Base-by-base conservation (phyloP, 352 stramenopile species). In the Globisporangium cederbergense region DNA sequence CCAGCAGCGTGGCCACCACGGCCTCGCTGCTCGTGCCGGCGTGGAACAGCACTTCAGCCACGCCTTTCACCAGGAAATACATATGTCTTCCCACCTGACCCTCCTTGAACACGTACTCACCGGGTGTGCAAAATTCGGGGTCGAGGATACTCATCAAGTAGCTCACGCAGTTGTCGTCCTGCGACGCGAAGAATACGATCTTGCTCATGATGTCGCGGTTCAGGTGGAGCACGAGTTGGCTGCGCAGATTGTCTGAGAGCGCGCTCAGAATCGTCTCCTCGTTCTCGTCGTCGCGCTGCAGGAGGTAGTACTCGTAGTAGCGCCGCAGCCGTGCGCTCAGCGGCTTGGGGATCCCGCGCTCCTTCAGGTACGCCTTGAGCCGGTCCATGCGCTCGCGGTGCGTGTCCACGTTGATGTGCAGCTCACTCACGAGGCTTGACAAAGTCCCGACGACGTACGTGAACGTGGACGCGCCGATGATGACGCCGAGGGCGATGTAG, bases 41-140 rank as follows among this genome's bases (percentile, higher is more conserved):
- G 46, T 89, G 73, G 59, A 91, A 90, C 0, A 93, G 61, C 9
- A 93, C 79, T 58, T 92, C 85, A 13, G 83, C 85, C 7, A 75
- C 68, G 10, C 85, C 85, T 54, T 90, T 91, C 52, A 92, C 79
- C 8, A 93, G 71, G 62, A 93, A 93, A 56, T 93, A 93, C 85
- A 93, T 93, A 72, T 93, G 83, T 2, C 85, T 75, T 11, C 85
- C 85, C 0, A 92, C 70, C 59, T 91, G 79, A 6, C 85, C 85
- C 77, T 93, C 83, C 54, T 93, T 90, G 71, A 93, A 93, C 3
- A 93, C 81, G 55, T 86, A 93, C 60, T 93, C 83, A 1, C 80
- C 78, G 2, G 85, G 83, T 0, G 85, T 91, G 49, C 83, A 93
- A 61, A 89, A 93, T 61, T 93, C 85, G 0, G 81, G 81, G 43